Evolutionary conservation across 768 basidiomycete genomes (phyloP), one percentile per base, ranked within the genome.

Genomic region (Termitomyces bulborhizus): DNA sequence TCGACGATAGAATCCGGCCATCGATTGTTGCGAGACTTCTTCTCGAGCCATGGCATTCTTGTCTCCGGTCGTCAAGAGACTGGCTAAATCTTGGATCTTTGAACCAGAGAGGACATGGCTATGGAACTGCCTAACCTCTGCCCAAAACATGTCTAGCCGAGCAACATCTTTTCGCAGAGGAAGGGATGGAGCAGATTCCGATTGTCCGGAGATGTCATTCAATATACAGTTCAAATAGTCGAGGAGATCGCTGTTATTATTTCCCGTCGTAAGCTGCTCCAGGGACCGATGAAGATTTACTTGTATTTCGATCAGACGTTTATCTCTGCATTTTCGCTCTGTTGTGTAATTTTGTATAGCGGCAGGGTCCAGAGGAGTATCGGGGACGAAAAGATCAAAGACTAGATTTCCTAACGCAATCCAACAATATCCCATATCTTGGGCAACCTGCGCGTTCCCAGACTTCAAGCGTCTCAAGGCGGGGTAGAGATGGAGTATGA

Each of bases 301-400:
- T 66, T 90, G 83, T 2, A 70, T 68, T 3, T 64, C 57, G 3
- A 90, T 60, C 26, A 72, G 62, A 1, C 65, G 59, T 32, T 71
- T 61, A 52, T 83, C 75, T 47, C 73, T 63, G 29, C 65, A 63
- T 65, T 77, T 74, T 29, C 84, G 81, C 31, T 72, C 67, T 1
- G 64, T 63, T 0, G 73, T 71, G 46, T 73, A 79, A 49, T 73
- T 76, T 52, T 83, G 76, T 34, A 85, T 78, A 24, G 83, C 84
- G 6, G 86, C 84, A 27, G 97, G 97, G 67, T 99, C 97, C 47
- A 98, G 71, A 2, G 95, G 93, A 1, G 82, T 72, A 66, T 92
- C 80, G 0, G 97, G 93, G 39, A 98, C 76, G 64, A 87, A 86
- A 18, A 95, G 77, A 3, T 85, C 75, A 24, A 93, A 66, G 26